A percentile compares a stretch with the other conserved stretches of the same genome.
phyloP scores from a whole-genome alignment of 2,329 filamentous ascomycete genomes.

The Pezicula radicicola region DNA sequence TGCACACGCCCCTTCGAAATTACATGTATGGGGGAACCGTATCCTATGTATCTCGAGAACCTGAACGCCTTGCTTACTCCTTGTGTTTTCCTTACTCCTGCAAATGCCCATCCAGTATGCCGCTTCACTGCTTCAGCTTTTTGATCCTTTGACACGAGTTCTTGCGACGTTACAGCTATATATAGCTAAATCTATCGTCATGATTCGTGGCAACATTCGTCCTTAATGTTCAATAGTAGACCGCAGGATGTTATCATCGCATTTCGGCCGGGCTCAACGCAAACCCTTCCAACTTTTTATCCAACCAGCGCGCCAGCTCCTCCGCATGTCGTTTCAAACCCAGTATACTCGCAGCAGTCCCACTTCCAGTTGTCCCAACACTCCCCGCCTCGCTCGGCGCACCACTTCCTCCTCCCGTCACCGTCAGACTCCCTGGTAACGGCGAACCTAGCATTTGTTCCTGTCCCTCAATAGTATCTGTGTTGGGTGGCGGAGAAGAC shows the following conservation, averaged over 20 bases:
- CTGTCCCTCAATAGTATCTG: slow-evolving; percentile 3
- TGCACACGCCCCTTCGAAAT: too few relatives aligned
- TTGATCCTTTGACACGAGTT: too few relatives aligned
- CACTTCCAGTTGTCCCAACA: slow-evolving; percentile 30
- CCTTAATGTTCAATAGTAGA: too few relatives aligned
- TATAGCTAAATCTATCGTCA: too few relatives aligned
- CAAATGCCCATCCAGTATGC: neutral
- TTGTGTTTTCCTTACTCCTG: too few relatives aligned
- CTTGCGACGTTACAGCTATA: too few relatives aligned
- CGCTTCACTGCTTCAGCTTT: neutral
- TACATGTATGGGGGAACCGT: too few relatives aligned
- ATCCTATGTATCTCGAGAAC: too few relatives aligned
- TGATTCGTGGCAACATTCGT: too few relatives aligned
- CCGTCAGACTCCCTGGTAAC: neutral
- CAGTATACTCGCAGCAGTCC: slow-evolving; percentile 43
- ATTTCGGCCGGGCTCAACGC: slow-evolving; percentile 19
- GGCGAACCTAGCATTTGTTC: neutral
- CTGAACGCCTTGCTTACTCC: too few relatives aligned
- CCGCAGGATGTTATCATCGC: slow-evolving; percentile 5
- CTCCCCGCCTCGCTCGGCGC: slow-evolving; percentile 27
- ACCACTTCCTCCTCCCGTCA: slow-evolving; percentile 17
- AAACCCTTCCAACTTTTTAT: slow-evolving; percentile 51
- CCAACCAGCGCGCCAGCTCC: slow-evolving; percentile 56
- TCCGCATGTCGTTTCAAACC: slow-evolving; percentile 54
- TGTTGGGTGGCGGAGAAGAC: slow-evolving; percentile 13